phyloP scores from a whole-genome alignment of 306 rosid genomes.

The Quercus gilva region DNA sequence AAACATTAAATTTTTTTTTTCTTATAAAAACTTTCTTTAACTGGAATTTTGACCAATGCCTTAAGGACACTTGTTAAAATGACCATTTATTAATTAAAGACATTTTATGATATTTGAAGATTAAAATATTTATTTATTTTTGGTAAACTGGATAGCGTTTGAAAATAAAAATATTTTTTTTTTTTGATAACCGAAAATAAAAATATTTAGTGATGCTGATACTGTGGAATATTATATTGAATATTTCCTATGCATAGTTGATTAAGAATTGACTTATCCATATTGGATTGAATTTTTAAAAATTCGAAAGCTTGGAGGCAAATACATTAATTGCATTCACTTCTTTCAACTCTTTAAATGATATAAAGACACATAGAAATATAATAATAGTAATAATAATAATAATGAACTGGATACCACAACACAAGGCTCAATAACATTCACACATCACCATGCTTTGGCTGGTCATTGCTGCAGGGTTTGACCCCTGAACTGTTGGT shows the following conservation, averaged over 20 bases:
- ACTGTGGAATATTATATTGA: conserved; percentile 1
- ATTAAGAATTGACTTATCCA: conserved; percentile 15
- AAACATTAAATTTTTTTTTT: too few species aligned
- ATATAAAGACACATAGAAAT: conserved; percentile 29
- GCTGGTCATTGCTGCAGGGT: conserved; percentile 14
- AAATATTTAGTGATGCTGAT: not conserved
- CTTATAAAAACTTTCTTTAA: too few species aligned
- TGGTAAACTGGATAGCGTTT: too few species aligned
- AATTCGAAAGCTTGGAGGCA: conserved; percentile 37
- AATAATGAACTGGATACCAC: conserved; percentile 12
- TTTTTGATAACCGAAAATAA: too few species aligned
- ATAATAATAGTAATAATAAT: not conserved
- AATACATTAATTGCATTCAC: conserved; percentile 54
- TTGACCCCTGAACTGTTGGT: not conserved
- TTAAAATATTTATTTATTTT: too few species aligned
- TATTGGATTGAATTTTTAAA: not conserved
- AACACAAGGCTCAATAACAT: not conserved
- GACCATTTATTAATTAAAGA: not conserved
- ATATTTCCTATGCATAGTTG: not conserved
- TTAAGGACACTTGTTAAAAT: fast-evolving
- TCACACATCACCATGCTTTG: not conserved
- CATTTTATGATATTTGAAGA: not conserved
- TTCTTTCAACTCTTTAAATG: conserved; percentile 27
- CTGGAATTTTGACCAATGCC: fast-evolving
- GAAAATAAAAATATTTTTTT: not conserved